Percentiles rank a stretch among this genome's conserved stretches.
Evolutionary conservation across 257 asterid genomes (phyloP).

Genomic region (Nicotiana undulata): DNA sequence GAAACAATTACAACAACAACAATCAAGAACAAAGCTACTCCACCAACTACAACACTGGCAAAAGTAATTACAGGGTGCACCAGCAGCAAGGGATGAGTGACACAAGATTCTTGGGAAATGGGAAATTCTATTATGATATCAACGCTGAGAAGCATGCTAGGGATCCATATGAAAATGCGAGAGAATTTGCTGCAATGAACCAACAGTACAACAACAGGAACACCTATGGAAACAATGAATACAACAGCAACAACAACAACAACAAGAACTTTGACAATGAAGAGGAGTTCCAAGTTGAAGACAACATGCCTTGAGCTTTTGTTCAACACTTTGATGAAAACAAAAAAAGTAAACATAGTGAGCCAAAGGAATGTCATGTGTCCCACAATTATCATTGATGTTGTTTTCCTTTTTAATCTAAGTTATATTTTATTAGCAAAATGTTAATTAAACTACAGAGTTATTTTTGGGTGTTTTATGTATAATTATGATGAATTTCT

Average conservation of each 20-base stretch:
- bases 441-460: conserved; percentile 22
- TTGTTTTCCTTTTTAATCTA: conserved; percentile 6
- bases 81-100: conserved; percentile 85
- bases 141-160: conserved; percentile 31
- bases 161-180: conserved; percentile 36
- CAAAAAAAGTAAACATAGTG: not conserved
- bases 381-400: conserved; percentile 17
- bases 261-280: conserved; percentile 25
- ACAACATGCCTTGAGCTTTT: conserved; percentile 41
- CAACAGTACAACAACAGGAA: conserved; percentile 21
- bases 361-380: conserved; percentile 7
- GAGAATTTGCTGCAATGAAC: conserved; percentile 13
- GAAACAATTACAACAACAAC: conserved; percentile 5
- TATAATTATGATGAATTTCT: not conserved
- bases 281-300: conserved; percentile 38
- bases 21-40: conserved; percentile 6
- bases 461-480: conserved; percentile 20
- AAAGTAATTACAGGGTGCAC: conserved; percentile 15
- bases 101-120: conserved; percentile 58
- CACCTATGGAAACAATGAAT: conserved; percentile 6
- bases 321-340: not conserved
- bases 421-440: conserved; percentile 23
- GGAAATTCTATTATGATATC: conserved; percentile 47
- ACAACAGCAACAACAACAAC: conserved; percentile 10
- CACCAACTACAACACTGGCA: conserved; percentile 20